Evolutionary conservation across 371 early-diverging fungal genomes (phyloP), one percentile per base, ranked within the genome.

Genomic region (Zancudomyces culisetae): DNA sequence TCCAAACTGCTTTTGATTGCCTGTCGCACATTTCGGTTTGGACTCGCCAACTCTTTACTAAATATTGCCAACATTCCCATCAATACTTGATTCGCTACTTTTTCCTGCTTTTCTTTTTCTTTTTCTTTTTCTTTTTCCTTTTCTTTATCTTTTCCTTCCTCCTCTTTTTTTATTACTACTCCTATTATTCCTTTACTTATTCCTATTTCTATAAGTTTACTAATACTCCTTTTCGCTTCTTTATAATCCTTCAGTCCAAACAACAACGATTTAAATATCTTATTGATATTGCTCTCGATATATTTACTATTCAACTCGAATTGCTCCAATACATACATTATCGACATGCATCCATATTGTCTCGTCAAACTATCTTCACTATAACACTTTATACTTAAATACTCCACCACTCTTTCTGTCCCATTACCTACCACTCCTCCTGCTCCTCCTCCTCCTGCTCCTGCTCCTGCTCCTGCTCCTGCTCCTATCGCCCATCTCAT

Each of bases 211-310:
- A 19, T 8, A 6, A 29, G 4, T 27, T 24, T n/a, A n/a, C n/a
- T 24, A 28, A 49, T 49, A 8, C 12, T 24, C 49, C 12, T 27
- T 6, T 49, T n/a, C 13, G 28, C 12, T 40, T 24, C 18, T 22
- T 21, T 22, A 12, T 40, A 75, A 60, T 92, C 96, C 67, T 98
- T 96, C 12, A 97, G 75, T 1, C 93, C 84, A 59, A 85, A 95
- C 3, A 98, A 63, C 23, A 98, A 62, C 0, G 94, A 83, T 52
- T 85, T 85, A 55, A 87, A 84, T 55, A 95, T 89, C 46, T 92
- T 94, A 2, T 90, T 68, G 51, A 92, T 85, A 62, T 90, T 91
- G 26, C 83, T 85, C 10, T 87, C 66, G 73, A 95, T 77, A 95
- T 96, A 98, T 26, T 73, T 69, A 2, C 73, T 74, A 3, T 90